Base-by-base conservation (phyloP, 306 rosid genomes). In the Gastrolobium villosum region DNA sequence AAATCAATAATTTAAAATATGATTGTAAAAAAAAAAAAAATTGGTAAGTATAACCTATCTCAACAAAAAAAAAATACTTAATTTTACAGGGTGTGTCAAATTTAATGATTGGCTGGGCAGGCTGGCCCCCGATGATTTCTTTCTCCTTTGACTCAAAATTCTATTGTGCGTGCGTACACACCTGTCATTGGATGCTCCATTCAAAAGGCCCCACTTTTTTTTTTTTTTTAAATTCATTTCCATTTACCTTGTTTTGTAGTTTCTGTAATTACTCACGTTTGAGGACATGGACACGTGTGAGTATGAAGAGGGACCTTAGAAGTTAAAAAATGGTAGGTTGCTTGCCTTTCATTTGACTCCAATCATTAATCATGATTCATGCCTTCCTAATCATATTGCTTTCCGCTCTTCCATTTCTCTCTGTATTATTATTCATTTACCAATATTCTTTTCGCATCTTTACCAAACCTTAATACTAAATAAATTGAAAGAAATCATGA, bases 281-380 rank as follows among this genome's bases (percentile, higher is more conserved):
- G 11, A 36, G n/a, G 8, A 50, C 15, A 7, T 70, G 36, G 73
- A 40, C 66, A 7, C 68, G 36, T 49, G 65, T 66, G 14, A 28
- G 70, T 46, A 2, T 68, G 57, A 59, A 54, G 73, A 57, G 61
- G 72, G 82, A 57, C 62, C 80, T 84, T 84, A 65, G 74, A 86
- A 86, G 87, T 82, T 70, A 84, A 86, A 82, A 84, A 86, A 81
- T 79, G 65, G 41, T 57, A 72, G 84, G 56, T 85, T 89, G 89
- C 93, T 87, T 89, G 93, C 88, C 93, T 83, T 89, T 87, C 80
- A 89, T 89, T 77, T 82, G 91, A 87, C 91, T 89, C 88, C 84
- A 83, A 81, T 89, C 79, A 84, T 87, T 87, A 85, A 79, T 85
- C 90, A 74, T 79, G n/a, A 85, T 76, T 85, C 90, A 74, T 79